Evolutionary conservation across 2,329 filamentous ascomycete genomes (phyloP).

Genomic region (Fusarium sp.): DNA sequence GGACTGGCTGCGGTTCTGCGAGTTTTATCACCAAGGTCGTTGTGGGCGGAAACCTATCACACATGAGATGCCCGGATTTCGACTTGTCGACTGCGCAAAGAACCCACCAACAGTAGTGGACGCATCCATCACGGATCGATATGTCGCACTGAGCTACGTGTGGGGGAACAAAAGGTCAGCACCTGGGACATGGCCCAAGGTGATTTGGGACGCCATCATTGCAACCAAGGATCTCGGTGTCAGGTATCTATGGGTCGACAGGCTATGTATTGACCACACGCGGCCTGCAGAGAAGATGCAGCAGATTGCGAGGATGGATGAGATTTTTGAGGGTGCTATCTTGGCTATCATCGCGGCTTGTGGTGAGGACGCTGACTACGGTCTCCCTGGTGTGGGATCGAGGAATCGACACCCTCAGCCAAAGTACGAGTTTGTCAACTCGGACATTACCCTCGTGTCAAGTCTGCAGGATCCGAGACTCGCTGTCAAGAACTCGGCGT

Average conservation of each 20-base stretch:
- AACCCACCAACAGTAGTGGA: constrained; percentile 48
- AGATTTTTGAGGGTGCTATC: constrained; percentile 51
- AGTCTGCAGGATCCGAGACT: constrained; percentile 49
- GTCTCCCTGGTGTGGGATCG: constrained; percentile 51
- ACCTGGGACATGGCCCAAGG: constrained; percentile 45
- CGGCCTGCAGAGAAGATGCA: constrained; percentile 41
- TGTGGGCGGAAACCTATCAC: constrained; percentile 46
- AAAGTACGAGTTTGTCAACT: constrained; percentile 49
- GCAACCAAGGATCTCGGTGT: constrained; percentile 50
- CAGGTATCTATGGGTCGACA: constrained; percentile 55
- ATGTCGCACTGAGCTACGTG: constrained; percentile 53
- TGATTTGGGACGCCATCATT: constrained; percentile 48
- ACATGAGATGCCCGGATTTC: constrained; percentile 47
- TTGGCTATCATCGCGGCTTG: constrained; percentile 56
- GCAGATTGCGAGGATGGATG: constrained; percentile 54
- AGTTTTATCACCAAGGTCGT: constrained; percentile 49
- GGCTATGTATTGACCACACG: constrained; percentile 49
- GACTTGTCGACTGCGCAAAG: constrained; percentile 50
- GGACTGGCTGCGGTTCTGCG: constrained; percentile 52
- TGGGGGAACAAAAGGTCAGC: constrained; percentile 45
- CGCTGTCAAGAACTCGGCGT: constrained; percentile 48
- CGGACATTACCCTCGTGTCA: constrained; percentile 49
- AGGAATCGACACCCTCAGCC: constrained; percentile 46
- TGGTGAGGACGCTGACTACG: constrained; percentile 49
- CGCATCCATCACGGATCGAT: constrained; percentile 46